Evolutionary conservation across 2,329 filamentous ascomycete genomes (phyloP), one percentile per base, ranked within the genome.

Genomic region (Neospermospora avenae): DNA sequence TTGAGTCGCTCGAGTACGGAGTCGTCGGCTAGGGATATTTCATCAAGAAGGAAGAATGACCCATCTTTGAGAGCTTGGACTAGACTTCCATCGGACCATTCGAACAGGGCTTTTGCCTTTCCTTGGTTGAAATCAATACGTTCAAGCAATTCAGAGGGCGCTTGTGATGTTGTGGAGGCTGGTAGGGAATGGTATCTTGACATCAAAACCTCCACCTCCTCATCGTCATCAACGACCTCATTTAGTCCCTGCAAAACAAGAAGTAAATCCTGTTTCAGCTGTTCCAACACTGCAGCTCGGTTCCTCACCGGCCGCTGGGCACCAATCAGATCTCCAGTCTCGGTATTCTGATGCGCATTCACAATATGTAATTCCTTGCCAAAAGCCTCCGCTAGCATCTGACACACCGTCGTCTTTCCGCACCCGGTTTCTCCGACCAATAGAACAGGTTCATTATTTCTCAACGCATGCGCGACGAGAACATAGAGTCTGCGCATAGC

Each of bases 271-370:
- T 80, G 73, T 34, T 80, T 77, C 31, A 98, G 77, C 1, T 83
- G 74, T 28, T 88, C 84, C 37, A 90, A 77, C 35, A 96, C 84
- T 1, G 84, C 84, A 14, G 87, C 84, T 44, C 93, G 85, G 72
- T 98, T 98, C 64, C 96, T 84, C 22, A 98, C 84, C 3, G 95
- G 95, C 61, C 95, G 81, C 74, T 99, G 95, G 3, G 95, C 95
- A 65, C 95, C 95, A 66, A 99, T 98, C 11, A 99, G 80, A 74
- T 99, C 95, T 16, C 95, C 93, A 0, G 96, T 98, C 74, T 99
- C 96, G 0, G 95, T 93, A 66, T 99, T 99, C 68, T 98, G 93
- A 74, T 99, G 96, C 2, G 96, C 95, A 72, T 99, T 99, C 70
- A 99, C 88, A 67, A 93, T 95, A 67, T 93, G 87, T 41, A 99